Evolutionary conservation across 768 basidiomycete genomes (phyloP).

Genomic region (Termitomyces sp.): DNA sequence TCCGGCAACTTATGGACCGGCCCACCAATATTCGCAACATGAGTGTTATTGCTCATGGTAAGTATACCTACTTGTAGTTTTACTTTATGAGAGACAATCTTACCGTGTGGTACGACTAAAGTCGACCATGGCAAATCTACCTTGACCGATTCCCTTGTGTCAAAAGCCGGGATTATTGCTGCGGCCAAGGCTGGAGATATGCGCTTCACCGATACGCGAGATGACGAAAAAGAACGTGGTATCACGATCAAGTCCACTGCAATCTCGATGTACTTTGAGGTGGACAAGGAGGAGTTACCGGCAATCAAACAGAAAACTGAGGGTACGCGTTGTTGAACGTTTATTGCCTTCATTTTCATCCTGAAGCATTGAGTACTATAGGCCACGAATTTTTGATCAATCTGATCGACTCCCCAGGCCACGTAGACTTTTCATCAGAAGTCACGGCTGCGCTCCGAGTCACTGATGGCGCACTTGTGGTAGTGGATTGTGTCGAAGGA

Average conservation of each 20-base stretch:
- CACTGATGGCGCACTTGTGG: slow-evolving; percentile 98
- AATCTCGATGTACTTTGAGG: slow-evolving; percentile 99
- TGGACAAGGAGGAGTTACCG: slow-evolving; percentile 82
- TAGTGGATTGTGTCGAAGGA: slow-evolving; percentile 99
- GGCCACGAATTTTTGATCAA: slow-evolving; percentile 99
- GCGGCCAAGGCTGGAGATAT: slow-evolving; percentile 90
- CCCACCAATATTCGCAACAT: slow-evolving; percentile 94
- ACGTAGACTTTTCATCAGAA: slow-evolving; percentile 99
- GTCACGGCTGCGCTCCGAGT: slow-evolving; percentile 99
- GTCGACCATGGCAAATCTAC: slow-evolving; percentile 99
- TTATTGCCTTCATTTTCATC: slow-evolving; percentile 2
- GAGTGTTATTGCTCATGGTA: slow-evolving; percentile 91
- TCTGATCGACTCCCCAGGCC: slow-evolving; percentile 84
- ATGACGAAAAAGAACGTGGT: slow-evolving; percentile 99
- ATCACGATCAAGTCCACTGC: slow-evolving; percentile 99
- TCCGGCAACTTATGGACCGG: slow-evolving; percentile 84
- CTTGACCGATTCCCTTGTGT: slow-evolving; percentile 96
- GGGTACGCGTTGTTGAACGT: slow-evolving; percentile 43
- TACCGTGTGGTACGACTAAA: slow-evolving; percentile 24
- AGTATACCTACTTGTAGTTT: slow-evolving; percentile 24
- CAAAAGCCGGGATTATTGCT: slow-evolving; percentile 99
- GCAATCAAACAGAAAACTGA: slow-evolving; percentile 93
- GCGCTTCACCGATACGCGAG: slow-evolving; percentile 96
- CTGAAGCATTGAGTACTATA: slow-evolving; percentile 22
- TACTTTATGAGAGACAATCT: slow-evolving; percentile 6